Percentiles rank a stretch among this genome's conserved stretches.
phyloP scores from a whole-genome alignment of 208 protist genomes.

The Trypanosoma avium region DNA sequence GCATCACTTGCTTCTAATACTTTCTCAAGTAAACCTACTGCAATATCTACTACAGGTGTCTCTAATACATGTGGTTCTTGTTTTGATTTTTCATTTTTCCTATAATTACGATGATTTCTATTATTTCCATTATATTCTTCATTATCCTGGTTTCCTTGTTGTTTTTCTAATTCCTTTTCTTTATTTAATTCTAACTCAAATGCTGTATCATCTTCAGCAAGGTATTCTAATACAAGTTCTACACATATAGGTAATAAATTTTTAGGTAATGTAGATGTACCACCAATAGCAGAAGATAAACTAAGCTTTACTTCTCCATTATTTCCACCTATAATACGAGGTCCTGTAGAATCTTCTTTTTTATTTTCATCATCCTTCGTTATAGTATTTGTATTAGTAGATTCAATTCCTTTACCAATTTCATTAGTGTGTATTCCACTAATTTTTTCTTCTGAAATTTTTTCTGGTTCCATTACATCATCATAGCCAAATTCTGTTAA shows the following conservation, averaged over 20 bases:
- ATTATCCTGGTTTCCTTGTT: not conserved
- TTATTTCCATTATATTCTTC: not conserved
- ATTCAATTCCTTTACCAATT: not conserved
- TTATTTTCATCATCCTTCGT: not conserved
- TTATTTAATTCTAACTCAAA: not conserved
- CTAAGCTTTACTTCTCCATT: conserved; percentile 16
- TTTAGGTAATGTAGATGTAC: conserved; percentile 10
- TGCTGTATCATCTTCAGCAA: conserved; percentile 16
- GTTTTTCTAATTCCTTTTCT: not conserved
- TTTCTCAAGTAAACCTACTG: conserved; percentile 16
- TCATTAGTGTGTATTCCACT: not conserved
- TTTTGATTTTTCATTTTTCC: not conserved
- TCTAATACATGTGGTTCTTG: conserved; percentile 19
- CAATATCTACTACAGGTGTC: conserved; percentile 25
- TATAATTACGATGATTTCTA: not conserved
- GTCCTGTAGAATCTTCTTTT: not conserved
- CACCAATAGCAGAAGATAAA: conserved; percentile 14
- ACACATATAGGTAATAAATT: conserved; percentile 9
- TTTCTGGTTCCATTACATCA: too few species aligned
- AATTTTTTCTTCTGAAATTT: not conserved
- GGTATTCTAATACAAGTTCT: conserved; percentile 23
- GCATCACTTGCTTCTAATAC: conserved; percentile 13
- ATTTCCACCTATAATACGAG: not conserved
- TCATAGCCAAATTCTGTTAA: conserved; percentile 16
- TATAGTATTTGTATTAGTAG: not conserved